Conservation (phyloP, 23 red algal species). For the Gracilaria domingensis region DNA sequence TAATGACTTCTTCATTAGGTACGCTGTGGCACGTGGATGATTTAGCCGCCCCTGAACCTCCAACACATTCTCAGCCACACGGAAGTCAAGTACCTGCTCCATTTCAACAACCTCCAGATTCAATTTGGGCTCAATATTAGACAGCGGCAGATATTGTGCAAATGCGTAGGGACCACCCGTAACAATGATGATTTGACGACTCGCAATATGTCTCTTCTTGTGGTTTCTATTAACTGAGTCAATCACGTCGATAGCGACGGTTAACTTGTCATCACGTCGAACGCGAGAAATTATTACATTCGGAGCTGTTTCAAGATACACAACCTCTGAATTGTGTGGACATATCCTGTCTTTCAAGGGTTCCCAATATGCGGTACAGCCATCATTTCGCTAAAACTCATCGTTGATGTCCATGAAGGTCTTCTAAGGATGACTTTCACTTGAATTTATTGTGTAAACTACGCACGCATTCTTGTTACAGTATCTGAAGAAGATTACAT, state of each 20-base stretch:
- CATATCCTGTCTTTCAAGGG: not conserved
- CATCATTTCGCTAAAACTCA: constrained; percentile 30
- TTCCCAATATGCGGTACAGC: constrained; percentile 47
- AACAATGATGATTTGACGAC: constrained; percentile 62
- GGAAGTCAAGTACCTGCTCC: constrained; percentile 29
- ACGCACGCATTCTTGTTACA: too few relatives aligned
- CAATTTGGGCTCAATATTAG: constrained; percentile 71
- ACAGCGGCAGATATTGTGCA: constrained; percentile 70
- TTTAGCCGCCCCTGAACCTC: constrained; percentile 1
- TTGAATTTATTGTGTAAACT: too few relatives aligned
- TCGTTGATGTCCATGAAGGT: constrained; percentile 12
- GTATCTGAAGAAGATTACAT: too few relatives aligned
- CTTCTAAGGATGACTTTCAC: too few relatives aligned
- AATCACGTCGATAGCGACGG: not conserved
- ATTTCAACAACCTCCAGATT: constrained; percentile 40
- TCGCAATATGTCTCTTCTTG: not conserved
- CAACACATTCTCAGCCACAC: constrained; percentile 32
- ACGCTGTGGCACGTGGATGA: constrained; percentile 24
- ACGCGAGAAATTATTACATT: not conserved
- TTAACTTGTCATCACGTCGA: not conserved
- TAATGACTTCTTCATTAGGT: not conserved
- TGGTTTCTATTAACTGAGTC: not conserved
- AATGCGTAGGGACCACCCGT: constrained; percentile 71
- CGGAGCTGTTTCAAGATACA: constrained; percentile 4
- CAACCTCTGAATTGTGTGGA: constrained; percentile 22